Base-by-base conservation (phyloP, 192 early-diverging fungal genomes). In the Radiomyces spectabilis region DNA sequence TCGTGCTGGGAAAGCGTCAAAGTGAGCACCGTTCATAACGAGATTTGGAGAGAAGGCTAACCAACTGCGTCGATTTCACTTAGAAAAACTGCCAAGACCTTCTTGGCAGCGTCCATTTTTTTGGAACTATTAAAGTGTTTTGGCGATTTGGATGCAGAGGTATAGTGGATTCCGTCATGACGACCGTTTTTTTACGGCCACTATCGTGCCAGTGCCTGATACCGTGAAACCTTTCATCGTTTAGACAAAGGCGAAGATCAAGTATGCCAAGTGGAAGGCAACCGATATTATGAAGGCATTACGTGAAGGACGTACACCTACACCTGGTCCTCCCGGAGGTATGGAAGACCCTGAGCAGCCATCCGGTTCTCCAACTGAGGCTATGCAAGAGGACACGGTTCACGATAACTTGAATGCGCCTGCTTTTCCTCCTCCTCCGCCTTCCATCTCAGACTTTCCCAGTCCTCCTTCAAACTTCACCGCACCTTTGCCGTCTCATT, bases 201-300 rank as follows among this genome's bases (percentile, higher is more conserved):
- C n/a, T n/a, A n/a, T n/a, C n/a, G n/a, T n/a, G n/a, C n/a, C n/a
- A n/a, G n/a, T n/a, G n/a, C n/a, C 13, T 35, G 5, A 35, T 35
- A 35, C 13, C 13, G 13, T 35, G 33, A 35, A 8, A 35, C 5
- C 12, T 32, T 40, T 41, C 25, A 9, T 24, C 1, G 9, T 51
- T 43, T 39, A 86, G 84, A 55, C 85, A 27, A 65, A 83, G 48
- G 85, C 91, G 55, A 99, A 95, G 69, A 87, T 97, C 51, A 91
- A 85, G 56, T 99, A 99, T 63, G 83, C 95, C 1, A 95, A 95
- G 60, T 99, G 89, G 85, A 88, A 96, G 45, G 95, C 95, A 2
- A 81, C 87, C 0, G 92, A 97, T 61, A 99, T 99, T 26, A 72
- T 94, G 26, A 95, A 91, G 61, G 91, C 93, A 1, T 61, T 94